These are phyloP conservation scores for Gracilaria vermiculophylla DNA, from an alignment of 23 red algal genomes.

Conservation along the genomic window DNA sequence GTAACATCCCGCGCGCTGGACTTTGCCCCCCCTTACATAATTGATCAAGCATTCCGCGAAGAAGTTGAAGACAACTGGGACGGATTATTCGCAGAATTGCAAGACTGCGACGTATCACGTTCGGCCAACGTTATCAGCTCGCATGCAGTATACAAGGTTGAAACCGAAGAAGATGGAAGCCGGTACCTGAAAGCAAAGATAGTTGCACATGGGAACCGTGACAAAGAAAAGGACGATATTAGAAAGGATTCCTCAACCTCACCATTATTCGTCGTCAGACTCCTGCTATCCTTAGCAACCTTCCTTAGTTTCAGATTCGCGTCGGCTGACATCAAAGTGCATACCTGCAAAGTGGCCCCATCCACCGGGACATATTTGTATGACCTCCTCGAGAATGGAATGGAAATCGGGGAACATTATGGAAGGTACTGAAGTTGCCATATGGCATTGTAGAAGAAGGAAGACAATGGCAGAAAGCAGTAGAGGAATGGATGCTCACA, in stretches of 20 bases:
- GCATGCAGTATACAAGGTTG: conserved; percentile 14
- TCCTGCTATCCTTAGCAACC: not conserved
- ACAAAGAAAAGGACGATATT: conserved; percentile 5
- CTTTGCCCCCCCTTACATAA: not conserved
- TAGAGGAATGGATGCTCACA: conserved; percentile 14
- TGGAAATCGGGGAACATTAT: not conserved
- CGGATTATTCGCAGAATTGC: not conserved
- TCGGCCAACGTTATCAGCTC: not conserved
- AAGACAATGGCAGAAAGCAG: not conserved
- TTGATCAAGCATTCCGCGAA: not conserved
- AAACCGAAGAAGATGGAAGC: conserved; percentile 13
- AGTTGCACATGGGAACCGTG: conserved; percentile 19
- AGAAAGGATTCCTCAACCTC: conserved; percentile 1
- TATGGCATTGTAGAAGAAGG: conserved; percentile 21
- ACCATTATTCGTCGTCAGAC: not conserved
- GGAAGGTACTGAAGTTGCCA: not conserved
- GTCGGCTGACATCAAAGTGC: not conserved
- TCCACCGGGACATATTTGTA: conserved; percentile 13
- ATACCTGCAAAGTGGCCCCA: conserved; percentile 21
- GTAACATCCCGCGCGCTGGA: not conserved
- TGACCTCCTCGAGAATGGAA: conserved; percentile 7
- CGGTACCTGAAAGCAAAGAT: not conserved
- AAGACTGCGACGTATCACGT: not conserved
- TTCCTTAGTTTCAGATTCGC: not conserved
- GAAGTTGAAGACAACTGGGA: conserved; percentile 7